Conservation (phyloP, 208 protist species). For the Leishmania arabica region DNA sequence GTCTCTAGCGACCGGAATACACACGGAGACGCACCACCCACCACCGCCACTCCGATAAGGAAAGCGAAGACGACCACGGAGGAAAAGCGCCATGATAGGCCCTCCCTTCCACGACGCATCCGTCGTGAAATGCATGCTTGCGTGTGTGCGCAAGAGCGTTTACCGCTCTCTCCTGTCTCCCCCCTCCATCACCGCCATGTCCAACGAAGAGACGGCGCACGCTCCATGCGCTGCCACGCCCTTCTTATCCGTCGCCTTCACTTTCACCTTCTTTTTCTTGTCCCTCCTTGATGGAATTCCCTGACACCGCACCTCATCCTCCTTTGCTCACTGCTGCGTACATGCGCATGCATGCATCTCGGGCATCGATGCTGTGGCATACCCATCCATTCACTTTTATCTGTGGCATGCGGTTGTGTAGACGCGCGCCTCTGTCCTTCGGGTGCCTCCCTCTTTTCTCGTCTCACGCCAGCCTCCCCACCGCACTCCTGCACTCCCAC, state of each 20-base stretch:
- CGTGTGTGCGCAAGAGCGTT: not conserved
- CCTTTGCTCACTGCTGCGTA: not conserved
- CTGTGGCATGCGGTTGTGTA: not conserved
- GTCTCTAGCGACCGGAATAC: not conserved
- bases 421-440: not conserved
- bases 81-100: not conserved
- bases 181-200: not conserved
- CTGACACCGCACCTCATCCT: not conserved
- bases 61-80: not conserved
- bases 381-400: not conserved
- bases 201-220: not conserved
- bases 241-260: constrained; percentile 48
- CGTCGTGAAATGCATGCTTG: not conserved
- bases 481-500: too few relatives aligned
- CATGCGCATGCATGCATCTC: not conserved
- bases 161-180: not conserved
- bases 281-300: constrained; percentile 26
- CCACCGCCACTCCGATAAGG: not conserved
- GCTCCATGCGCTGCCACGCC: not conserved
- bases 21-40: not conserved
- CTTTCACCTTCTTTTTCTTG: constrained; percentile 56
- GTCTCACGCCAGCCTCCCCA: not conserved
- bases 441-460: not conserved
- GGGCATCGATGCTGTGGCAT: too few relatives aligned
- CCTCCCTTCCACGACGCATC: not conserved